Evolutionary conservation across 1,284 basidiomycete genomes (phyloP).

Genomic region (Neonothopanus nambi): DNA sequence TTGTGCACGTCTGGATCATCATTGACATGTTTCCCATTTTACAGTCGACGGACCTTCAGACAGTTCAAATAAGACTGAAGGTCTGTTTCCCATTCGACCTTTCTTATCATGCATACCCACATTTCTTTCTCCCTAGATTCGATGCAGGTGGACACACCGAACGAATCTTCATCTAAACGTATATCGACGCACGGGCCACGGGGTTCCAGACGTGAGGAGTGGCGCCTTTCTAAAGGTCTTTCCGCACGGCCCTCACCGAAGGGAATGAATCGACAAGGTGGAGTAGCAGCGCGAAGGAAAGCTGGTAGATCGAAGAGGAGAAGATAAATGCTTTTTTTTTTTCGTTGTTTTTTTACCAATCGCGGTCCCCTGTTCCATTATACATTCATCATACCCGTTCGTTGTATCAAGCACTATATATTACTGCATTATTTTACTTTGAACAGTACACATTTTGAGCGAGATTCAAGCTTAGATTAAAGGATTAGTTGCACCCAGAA

Average conservation of each 20-base stretch:
- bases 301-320: slow-evolving; percentile 70
- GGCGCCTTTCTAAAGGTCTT: slow-evolving; percentile 75
- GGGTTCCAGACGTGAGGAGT: slow-evolving; percentile 67
- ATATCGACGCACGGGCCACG: slow-evolving; percentile 78
- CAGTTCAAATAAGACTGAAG: slow-evolving; percentile 3
- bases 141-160: slow-evolving; percentile 51
- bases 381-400: not conserved
- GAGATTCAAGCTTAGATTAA: no score
- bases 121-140: slow-evolving; percentile 39
- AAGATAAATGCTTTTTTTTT: slow-evolving; percentile 43
- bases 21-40: slow-evolving; percentile 35
- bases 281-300: slow-evolving; percentile 56
- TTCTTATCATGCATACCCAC: slow-evolving; percentile 15
- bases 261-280: slow-evolving; percentile 69
- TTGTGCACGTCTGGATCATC: slow-evolving; percentile 31
- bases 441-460: no score
- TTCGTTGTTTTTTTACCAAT: no score
- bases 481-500: no score
- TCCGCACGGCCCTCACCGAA: slow-evolving; percentile 46
- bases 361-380: no score
- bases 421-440: not conserved
- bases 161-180: slow-evolving; percentile 31
- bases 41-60: slow-evolving; percentile 28
- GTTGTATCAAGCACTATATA: no score
- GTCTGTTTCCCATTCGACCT: slow-evolving; percentile 8